Conservation (phyloP, 257 asterid species). For the Forsythia suspensa region DNA sequence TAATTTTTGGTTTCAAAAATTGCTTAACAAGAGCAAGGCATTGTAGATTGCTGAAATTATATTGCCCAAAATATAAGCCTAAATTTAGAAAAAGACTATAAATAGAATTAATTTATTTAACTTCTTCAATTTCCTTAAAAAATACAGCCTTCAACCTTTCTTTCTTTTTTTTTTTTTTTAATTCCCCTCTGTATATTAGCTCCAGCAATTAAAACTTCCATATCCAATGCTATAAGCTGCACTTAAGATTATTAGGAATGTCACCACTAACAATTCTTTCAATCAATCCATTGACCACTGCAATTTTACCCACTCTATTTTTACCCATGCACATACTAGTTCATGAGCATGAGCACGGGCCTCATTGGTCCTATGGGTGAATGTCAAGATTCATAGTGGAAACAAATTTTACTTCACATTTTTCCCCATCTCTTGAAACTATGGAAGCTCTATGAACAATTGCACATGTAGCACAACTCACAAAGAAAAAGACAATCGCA, state of each 20-base stretch:
- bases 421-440: no score
- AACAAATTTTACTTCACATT: no score
- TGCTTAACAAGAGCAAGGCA: neutral
- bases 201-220: conserved; percentile 72
- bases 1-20: no score
- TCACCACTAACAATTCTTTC: conserved; percentile 62
- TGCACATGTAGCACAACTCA: no score
- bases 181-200: conserved; percentile 69
- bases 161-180: conserved; percentile 45
- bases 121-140: conserved; percentile 69
- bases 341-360: conserved; percentile 59
- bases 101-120: conserved; percentile 58
- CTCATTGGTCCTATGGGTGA: conserved; percentile 71
- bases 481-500: no score
- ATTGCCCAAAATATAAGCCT: neutral
- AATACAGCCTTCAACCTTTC: conserved; percentile 60
- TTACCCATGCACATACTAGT: neutral
- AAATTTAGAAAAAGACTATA: no score
- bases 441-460: no score
- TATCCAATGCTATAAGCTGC: conserved; percentile 47
- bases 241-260: conserved; percentile 65
- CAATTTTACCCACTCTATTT: conserved; percentile 62
- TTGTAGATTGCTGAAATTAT: neutral
- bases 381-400: conserved; percentile 63
- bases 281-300: conserved; percentile 72